These are phyloP conservation scores for Caryopteris hybrid DNA, from an alignment of 305 asterid species.

Conservation along the genomic window DNA sequence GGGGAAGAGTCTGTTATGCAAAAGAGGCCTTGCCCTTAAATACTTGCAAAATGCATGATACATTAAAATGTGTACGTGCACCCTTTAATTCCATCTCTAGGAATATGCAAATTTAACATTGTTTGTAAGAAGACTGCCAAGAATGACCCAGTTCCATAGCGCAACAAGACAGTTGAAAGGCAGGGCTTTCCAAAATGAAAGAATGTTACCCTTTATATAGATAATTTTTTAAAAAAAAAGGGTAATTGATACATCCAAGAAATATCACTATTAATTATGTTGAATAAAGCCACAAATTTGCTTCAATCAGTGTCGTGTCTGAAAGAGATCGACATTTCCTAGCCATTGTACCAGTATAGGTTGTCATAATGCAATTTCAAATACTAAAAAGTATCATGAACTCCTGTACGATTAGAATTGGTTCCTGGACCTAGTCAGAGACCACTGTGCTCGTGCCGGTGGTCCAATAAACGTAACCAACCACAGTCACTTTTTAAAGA, in stretches of 20 bases:
- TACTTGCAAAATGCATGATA: background rate
- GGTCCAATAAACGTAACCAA: background rate
- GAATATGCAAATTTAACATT: background rate
- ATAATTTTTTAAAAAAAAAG: background rate
- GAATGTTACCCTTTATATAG: background rate
- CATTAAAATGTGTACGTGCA: background rate
- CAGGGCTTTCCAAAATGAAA: background rate
- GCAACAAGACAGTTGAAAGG: background rate
- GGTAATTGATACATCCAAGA: background rate
- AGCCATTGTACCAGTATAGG: background rate
- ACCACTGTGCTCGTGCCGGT: background rate
- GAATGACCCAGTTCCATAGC: background rate
- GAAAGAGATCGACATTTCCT: background rate
- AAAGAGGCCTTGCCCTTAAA: background rate
- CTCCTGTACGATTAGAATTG: no score
- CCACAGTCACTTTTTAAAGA: background rate
- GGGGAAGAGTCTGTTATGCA: background rate
- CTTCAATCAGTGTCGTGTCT: background rate
- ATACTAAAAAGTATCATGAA: background rate
- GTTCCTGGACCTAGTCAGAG: no score
- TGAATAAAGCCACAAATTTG: background rate
- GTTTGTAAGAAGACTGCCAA: background rate
- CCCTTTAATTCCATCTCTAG: background rate
- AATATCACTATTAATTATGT: background rate
- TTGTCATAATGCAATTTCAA: constrained; percentile 4